These are phyloP conservation scores for Globisporangium barbulae DNA, from an alignment of 352 stramenopile species.

Conservation along the genomic window DNA sequence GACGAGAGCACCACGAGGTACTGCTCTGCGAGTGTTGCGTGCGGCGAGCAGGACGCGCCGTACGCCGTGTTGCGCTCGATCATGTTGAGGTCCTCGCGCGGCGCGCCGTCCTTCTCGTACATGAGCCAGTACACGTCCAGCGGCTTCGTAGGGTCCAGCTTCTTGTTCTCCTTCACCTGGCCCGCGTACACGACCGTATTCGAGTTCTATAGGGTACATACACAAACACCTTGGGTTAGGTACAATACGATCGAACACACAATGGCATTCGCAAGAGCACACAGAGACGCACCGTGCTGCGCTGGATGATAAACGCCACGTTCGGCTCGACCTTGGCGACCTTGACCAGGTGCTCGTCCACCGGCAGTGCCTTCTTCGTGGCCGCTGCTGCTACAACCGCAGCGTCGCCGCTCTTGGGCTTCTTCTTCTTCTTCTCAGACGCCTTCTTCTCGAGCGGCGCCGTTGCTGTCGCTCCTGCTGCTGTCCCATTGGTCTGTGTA, in stretches of 20 bases:
- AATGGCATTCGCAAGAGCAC: background rate
- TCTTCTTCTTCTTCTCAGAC: constrained; percentile 26
- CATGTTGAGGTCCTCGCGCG: constrained; percentile 80
- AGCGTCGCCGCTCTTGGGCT: constrained; percentile 10
- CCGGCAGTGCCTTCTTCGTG: constrained; percentile 36
- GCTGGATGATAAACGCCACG: constrained; percentile 85
- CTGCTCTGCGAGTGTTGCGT: constrained; percentile 33
- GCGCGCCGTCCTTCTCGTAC: constrained; percentile 72
- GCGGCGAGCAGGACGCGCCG: constrained; percentile 45
- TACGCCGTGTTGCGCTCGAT: constrained; percentile 85
- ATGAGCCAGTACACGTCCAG: constrained; percentile 86
- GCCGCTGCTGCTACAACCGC: constrained; percentile 5
- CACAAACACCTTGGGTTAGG: background rate
- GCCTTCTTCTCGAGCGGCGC: constrained; percentile 33
- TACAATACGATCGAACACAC: too few relatives aligned
- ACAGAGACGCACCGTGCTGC: constrained; percentile 58
- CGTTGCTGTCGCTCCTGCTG: constrained; percentile 2
- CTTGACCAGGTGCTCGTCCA: constrained; percentile 65
- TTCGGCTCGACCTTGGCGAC: constrained; percentile 71
- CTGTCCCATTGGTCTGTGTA: constrained; percentile 19
- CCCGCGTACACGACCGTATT: constrained; percentile 84
- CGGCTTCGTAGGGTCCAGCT: constrained; percentile 55
- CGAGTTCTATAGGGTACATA: constrained; percentile 45
- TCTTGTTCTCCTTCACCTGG: constrained; percentile 29
- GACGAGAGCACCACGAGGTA: constrained; percentile 52